Conservation (phyloP, 2,329 filamentous ascomycete species). For the Leptographium flavum region DNA sequence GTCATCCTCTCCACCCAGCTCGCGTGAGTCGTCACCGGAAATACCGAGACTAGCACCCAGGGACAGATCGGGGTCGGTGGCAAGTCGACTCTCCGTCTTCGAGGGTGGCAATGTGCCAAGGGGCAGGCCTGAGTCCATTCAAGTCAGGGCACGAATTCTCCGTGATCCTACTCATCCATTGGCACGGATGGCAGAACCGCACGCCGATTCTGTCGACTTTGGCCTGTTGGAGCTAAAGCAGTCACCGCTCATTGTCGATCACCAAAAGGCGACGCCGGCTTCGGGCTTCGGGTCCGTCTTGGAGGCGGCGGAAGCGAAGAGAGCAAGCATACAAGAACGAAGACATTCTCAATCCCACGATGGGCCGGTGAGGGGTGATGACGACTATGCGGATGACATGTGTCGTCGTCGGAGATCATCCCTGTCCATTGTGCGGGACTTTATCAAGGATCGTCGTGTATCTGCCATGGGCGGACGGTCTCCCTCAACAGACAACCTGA, state of each 20-base stretch:
- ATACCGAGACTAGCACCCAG: slow-evolving; percentile 20
- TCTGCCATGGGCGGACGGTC: slow-evolving; percentile 31
- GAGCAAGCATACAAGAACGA: slow-evolving; percentile 34
- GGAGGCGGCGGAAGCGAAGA: slow-evolving; percentile 9
- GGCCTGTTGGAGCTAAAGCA: slow-evolving; percentile 38
- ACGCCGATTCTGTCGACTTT: slow-evolving; percentile 28
- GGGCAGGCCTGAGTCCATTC: slow-evolving; percentile 59
- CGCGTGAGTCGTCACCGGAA: slow-evolving; percentile 34
- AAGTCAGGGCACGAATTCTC: slow-evolving; percentile 74
- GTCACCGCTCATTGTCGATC: slow-evolving; percentile 44
- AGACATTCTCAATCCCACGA: slow-evolving; percentile 24
- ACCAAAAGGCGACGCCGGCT: slow-evolving; percentile 27
- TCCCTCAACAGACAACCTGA: slow-evolving; percentile 28
- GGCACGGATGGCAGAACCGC: slow-evolving; percentile 25
- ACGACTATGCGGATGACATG: slow-evolving; percentile 9
- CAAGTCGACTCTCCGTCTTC: slow-evolving; percentile 41
- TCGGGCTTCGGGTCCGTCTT: slow-evolving; percentile 9
- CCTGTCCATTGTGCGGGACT: slow-evolving; percentile 42
- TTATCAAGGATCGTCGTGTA: slow-evolving; percentile 44
- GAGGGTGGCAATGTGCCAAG: slow-evolving; percentile 29
- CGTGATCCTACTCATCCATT: slow-evolving; percentile 41
- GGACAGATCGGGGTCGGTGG: slow-evolving; percentile 38
- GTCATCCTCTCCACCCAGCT: slow-evolving; percentile 23
- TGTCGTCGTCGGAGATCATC: slow-evolving; percentile 37
- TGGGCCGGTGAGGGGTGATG: slow-evolving; percentile 17